Conservation (phyloP, 73 alveolate genomes). For the Stentor roeselii region DNA sequence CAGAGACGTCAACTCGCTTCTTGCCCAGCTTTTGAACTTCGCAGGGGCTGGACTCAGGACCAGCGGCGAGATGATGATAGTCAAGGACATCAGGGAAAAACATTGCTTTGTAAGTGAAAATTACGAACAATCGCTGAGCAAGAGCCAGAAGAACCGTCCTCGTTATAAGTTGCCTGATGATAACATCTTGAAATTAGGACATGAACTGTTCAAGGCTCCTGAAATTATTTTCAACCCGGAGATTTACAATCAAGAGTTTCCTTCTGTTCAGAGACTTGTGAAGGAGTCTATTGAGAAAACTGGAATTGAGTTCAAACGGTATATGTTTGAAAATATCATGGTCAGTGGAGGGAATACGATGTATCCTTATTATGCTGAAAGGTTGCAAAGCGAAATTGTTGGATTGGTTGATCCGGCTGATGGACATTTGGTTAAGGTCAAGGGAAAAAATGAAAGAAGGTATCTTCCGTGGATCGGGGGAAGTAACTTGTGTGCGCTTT, state of each 20-base stretch:
- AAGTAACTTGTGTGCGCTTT: not conserved
- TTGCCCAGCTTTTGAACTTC: no score
- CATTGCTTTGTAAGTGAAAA: not conserved
- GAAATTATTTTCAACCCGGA: not conserved
- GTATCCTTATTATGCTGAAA: not conserved
- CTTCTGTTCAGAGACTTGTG: not conserved
- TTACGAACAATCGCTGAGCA: not conserved
- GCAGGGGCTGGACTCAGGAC: no score
- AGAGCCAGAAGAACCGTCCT: not conserved
- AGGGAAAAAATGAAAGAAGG: not conserved
- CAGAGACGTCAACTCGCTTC: no score
- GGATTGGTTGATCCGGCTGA: not conserved
- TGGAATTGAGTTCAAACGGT: not conserved
- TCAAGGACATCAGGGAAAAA: not conserved
- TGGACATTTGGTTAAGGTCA: not conserved
- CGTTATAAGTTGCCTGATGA: not conserved
- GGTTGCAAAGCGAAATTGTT: not conserved
- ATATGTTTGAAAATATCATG: not conserved
- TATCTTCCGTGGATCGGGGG: not conserved
- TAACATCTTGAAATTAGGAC: not conserved
- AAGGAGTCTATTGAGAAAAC: not conserved
- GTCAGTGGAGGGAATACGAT: slow-evolving; percentile 1
- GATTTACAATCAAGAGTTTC: not conserved
- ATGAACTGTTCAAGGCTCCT: not conserved
- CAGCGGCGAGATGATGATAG: not conserved